Evolutionary conservation across 2,329 filamentous ascomycete species (phyloP).

Genomic region (Cladosporium sphaerospermum): DNA sequence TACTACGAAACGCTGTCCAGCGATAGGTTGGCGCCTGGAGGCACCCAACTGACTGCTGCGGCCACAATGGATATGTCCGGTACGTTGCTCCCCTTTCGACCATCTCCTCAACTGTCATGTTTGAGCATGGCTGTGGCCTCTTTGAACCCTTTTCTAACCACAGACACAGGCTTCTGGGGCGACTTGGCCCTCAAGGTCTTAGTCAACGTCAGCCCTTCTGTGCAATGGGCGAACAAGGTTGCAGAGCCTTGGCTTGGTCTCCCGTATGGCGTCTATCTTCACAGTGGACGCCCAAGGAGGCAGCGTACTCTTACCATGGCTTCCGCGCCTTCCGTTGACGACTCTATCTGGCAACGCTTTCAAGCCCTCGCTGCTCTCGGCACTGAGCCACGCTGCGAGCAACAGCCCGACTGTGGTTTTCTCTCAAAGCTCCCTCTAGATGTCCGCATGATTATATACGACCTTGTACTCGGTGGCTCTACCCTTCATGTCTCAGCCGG

Average conservation of each 20-base stretch:
- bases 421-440: conserved; percentile 27
- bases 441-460: conserved; percentile 29
- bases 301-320: conserved; percentile 24
- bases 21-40: not conserved
- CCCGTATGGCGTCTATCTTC: conserved; percentile 28
- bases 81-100: not conserved
- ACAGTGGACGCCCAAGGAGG: conserved; percentile 21
- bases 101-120: not conserved
- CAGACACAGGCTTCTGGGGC: conserved; percentile 23
- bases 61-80: conserved; percentile 6
- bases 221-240: conserved; percentile 27
- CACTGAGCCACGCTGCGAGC: conserved; percentile 19
- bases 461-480: conserved; percentile 25
- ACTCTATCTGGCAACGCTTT: conserved; percentile 22
- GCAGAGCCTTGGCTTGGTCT: conserved; percentile 27
- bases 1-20: not conserved
- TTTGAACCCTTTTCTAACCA: conserved; percentile 9
- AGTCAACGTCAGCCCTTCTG: conserved; percentile 26
- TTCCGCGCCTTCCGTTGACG: conserved; percentile 16
- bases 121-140: conserved; percentile 2
- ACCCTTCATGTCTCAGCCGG: conserved; percentile 24
- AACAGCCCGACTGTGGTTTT: conserved; percentile 21
- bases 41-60: conserved; percentile 2
- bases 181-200: conserved; percentile 25
- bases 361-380: conserved; percentile 20